Conservation (phyloP, 148 eudicot genomes). For the Cornus controversa region DNA sequence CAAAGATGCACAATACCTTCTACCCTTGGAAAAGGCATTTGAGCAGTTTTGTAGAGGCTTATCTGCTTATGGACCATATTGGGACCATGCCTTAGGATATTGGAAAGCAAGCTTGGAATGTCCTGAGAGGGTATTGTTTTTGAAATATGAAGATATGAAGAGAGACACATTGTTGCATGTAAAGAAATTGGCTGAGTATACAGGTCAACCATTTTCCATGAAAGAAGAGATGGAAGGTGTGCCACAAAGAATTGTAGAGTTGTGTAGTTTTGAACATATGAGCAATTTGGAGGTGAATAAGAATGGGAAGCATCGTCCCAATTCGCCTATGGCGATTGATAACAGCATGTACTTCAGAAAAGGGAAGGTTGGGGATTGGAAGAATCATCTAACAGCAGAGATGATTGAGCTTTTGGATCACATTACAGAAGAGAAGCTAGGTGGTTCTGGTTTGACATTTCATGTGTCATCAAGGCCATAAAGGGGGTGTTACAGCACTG, state of each 20-base stretch:
- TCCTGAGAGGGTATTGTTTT: constrained; percentile 11
- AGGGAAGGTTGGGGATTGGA: constrained; percentile 26
- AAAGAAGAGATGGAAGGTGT: constrained; percentile 20
- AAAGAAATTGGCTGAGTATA: constrained; percentile 16
- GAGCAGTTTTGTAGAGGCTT: constrained; percentile 23
- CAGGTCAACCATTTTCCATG: constrained; percentile 17
- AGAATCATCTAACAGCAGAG: constrained; percentile 7
- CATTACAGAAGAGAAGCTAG: constrained; percentile 1
- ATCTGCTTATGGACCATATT: constrained; percentile 17
- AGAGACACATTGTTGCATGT: neutral
- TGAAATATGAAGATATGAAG: constrained; percentile 18
- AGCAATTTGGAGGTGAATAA: neutral
- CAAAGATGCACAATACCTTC: neutral
- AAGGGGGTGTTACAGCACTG: too few species aligned
- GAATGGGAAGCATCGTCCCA: neutral
- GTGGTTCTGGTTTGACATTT: constrained; percentile 9
- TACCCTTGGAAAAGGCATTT: constrained; percentile 15
- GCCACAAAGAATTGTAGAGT: neutral
- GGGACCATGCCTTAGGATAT: constrained; percentile 30
- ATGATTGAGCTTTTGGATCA: constrained; percentile 3
- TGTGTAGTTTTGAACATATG: neutral
- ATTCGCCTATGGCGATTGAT: neutral
- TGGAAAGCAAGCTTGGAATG: constrained; percentile 18
- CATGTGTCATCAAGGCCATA: too few species aligned
- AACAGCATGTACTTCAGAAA: constrained; percentile 6